Conservation (phyloP, 2,329 filamentous ascomycete species). For the Pseudogymnoascus sp. region DNA sequence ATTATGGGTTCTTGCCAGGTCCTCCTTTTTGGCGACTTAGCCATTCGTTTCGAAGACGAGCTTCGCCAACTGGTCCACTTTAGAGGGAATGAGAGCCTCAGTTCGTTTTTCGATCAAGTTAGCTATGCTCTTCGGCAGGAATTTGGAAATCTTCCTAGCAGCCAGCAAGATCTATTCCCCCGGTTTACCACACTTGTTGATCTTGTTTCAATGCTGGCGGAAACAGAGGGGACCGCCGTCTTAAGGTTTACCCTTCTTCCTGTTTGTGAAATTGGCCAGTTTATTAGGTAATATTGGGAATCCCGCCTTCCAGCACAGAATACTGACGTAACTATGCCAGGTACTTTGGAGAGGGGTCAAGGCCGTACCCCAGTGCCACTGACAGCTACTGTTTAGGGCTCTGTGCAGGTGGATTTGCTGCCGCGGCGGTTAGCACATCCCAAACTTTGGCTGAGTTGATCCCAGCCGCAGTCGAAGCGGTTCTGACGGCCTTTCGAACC, state of each 20-base stretch:
- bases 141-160: background rate
- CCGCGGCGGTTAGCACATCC: conserved; percentile 22
- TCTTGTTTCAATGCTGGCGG: background rate
- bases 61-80: background rate
- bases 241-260: conserved; percentile 4
- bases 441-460: conserved; percentile 19
- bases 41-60: background rate
- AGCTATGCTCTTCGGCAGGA: background rate
- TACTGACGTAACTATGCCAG: background rate
- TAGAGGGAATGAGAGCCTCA: background rate
- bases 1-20: background rate
- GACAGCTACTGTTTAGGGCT: conserved; percentile 15
- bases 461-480: conserved; percentile 21
- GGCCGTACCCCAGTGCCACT: background rate
- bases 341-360: background rate
- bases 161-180: background rate
- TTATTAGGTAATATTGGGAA: background rate
- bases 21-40: background rate
- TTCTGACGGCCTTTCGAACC: conserved; percentile 20
- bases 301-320: background rate
- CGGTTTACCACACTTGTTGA: conserved; percentile 4
- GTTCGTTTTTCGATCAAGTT: conserved; percentile 2
- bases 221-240: background rate
- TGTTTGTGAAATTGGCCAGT: background rate
- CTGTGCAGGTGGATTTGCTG: conserved; percentile 24